Evolutionary conservation across 805 yeast genomes (phyloP), one percentile per base, ranked within the genome.

Genomic region (Yarrowia sp.): DNA sequence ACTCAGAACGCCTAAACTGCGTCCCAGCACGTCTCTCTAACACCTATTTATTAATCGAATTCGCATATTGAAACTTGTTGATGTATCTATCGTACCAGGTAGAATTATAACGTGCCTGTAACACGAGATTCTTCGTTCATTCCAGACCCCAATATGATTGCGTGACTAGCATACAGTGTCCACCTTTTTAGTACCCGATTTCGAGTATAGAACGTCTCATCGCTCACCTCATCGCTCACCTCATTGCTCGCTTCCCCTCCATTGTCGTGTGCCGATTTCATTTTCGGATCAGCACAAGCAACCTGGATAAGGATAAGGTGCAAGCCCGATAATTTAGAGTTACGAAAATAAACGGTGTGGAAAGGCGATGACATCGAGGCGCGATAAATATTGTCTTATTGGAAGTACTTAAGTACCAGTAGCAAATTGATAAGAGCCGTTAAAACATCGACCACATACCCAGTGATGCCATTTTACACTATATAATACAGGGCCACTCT

Each of bases 211-310:
- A 26, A 43, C 14, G 19, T n/a, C n/a, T n/a, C n/a, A n/a, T n/a
- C n/a, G n/a, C 30, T 26, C 30, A 26, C 21, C 33, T 17, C 49
- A n/a, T 26, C 22, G 14, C 32, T 26, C 16, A 9, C 40, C 40
- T n/a, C 19, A 14, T n/a, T 5, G 36, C 36, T 30, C 33, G 14
- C 11, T 10, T 30, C 33, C 11, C 12, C 14, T 4, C 48, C 30
- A 43, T 8, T 46, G 22, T 28, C 35, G 36, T 30, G 52, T 44
- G 33, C 51, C 10, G 11, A n/a, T 46, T 46, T 28, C 51, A 48
- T 48, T 48, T 19, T 48, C 54, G 54, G 54, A 48, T 48, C 54
- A 48, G 16, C 54, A 30, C 38, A 48, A 46, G 38, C 54, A 32
- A 48, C 14, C 54, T 32, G 54, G 54, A 48, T 48, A 48, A 48